Evolutionary conservation across 148 eudicot species (phyloP), one percentile per base, ranked within the genome.

Genomic region (Rhododendron kiyosumense): DNA sequence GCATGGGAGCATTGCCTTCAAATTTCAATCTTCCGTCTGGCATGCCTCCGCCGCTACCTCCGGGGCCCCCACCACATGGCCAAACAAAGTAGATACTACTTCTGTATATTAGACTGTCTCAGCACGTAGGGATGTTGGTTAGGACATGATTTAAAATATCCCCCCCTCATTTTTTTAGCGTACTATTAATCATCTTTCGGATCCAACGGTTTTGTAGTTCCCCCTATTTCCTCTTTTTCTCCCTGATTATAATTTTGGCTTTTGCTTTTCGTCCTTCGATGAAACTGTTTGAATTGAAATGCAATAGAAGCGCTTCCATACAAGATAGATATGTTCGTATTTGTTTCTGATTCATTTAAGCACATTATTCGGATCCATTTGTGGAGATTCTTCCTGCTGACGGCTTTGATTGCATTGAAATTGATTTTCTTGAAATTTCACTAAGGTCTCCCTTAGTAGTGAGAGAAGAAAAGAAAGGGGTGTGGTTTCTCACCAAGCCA

Each of bases 11-110:
- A 52, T 45, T 89, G 89, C 88, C 86, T 22, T 65, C 91, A 57
- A 91, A 87, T 87, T 89, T 85, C 32, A 84, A 78, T 36, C 78
- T 86, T 76, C 87, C 63, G 18, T 89, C 92, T 61, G 91, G 89
- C 61, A 91, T 94, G 89, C 94, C 92, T 78, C 98, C 98, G 11
- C 97, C 98, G 18, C 91, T 96, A 81, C 98, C 98, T 48, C 98
- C 98, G 5, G 98, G 98, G 34, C 98, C 95, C 32, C 98, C 97
- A 41, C 98, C 97, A 75, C 98, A 93, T 85, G 88, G 88, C 73
- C 96, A 94, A 90, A 67, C 91, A 38, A 93, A 92, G 63, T 92
- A 90, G 90, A 79, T 15, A 38, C 45, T 12, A 54, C 11, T 38
- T 32, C 36, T 57, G 85, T 54, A 36, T 10, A 24, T 81, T 71